phyloP scores from a whole-genome alignment of 2,329 filamentous ascomycete genomes.

The Pleoardoris graminearum region DNA sequence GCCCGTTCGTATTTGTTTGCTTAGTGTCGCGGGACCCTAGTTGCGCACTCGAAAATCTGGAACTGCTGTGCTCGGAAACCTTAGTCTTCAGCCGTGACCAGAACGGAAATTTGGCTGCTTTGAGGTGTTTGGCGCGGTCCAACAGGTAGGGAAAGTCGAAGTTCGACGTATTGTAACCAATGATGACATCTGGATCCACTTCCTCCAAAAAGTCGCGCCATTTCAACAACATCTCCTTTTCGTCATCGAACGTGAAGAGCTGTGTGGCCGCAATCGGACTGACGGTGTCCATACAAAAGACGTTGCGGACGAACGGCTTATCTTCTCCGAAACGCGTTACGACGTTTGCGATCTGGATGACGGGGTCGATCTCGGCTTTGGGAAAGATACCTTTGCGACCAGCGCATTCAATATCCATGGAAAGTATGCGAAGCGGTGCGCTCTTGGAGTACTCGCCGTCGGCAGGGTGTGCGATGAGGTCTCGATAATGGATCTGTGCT shows the following conservation, averaged over 20 bases:
- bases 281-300: constrained; percentile 91
- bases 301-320: constrained; percentile 94
- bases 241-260: constrained; percentile 78
- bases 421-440: constrained; percentile 88
- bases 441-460: constrained; percentile 98
- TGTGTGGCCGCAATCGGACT: constrained; percentile 95
- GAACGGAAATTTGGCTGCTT: constrained; percentile 77
- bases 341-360: constrained; percentile 97
- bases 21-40: constrained; percentile 97
- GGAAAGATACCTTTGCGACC: constrained; percentile 97
- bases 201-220: constrained; percentile 90
- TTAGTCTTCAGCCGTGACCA: constrained; percentile 79
- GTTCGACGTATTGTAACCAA: constrained; percentile 97
- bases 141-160: constrained; percentile 98
- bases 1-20: constrained; percentile 89
- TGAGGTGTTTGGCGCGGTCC: constrained; percentile 83
- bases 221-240: constrained; percentile 86
- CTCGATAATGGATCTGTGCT: constrained; percentile 77
- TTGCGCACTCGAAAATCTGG: constrained; percentile 95
- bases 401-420: constrained; percentile 98
- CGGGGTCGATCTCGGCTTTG: constrained; percentile 85
- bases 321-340: constrained; percentile 93
- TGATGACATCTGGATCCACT: constrained; percentile 95
- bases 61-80: constrained; percentile 72
- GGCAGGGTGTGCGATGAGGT: constrained; percentile 83